Evolutionary conservation across 257 asterid genomes (phyloP), one percentile per base, ranked within the genome.

Genomic region (Solanum tarijense): DNA sequence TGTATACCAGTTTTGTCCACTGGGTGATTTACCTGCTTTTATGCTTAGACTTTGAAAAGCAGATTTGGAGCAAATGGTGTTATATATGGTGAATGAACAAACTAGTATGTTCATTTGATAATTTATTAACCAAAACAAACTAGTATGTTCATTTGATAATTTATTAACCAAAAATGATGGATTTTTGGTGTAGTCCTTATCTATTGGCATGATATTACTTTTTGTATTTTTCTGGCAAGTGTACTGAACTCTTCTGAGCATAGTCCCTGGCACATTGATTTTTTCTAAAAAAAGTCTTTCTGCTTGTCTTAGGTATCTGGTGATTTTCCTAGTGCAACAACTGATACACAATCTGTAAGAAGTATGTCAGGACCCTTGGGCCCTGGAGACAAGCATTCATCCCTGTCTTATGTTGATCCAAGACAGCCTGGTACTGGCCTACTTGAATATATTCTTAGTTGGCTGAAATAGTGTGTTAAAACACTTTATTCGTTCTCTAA

Each of bases 331-430:
- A 92, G 93, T 86, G 94, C 94, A 41, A 90, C 93, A 23, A 94
- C 95, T 83, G 98, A 94, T 90, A 94, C 97, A 36, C 93, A 94
- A 87, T 96, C 99, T 23, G 91, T 96, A 35, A 93, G 99, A 92
- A 96, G 99, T 91, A 96, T 94, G 38, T 96, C 99, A 32, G 99
- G 98, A 83, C 99, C 98, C 84, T 92, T 96, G 92, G 98, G 98
- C 86, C 98, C 98, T 18, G 96, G 96, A 52, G 99, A 96, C 76
- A 96, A 92, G 89, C 90, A 87, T 84, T 94, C 96, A 18, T 86
- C 85, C 66, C 68, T 93, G 72, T 95, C 98, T 85, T 95, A 94
- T 87, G 94, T 96, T 46, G 99, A 95, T 92, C 99, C 99, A 43
- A 94, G 96, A 84, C 98, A 93, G 93, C 99, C 99, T 66, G 99